Percentiles rank a stretch among this genome's conserved stretches.
Evolutionary conservation across 345 rosid genomes (phyloP).

Genomic region (Brassica napus): Da-Ae NC_063452.1:53774501-53775000

Average conservation of each 20-base stretch:
- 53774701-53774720: conserved; percentile 56
- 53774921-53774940: conserved; percentile 58
- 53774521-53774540: conserved; percentile 41
- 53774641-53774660: conserved; percentile 75
- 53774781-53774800: conserved; percentile 65
- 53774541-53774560: conserved; percentile 54
- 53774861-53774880: conserved; percentile 65
- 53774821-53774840: conserved; percentile 53
- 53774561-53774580: conserved; percentile 66
- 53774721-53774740: conserved; percentile 42
- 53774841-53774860: conserved; percentile 58
- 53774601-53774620: conserved; percentile 77
- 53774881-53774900: conserved; percentile 67
- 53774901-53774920: conserved; percentile 53
- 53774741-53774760: conserved; percentile 71
- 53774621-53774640: conserved; percentile 76
- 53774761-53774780: conserved; percentile 58
- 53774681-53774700: conserved; percentile 62
- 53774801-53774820: conserved; percentile 95
- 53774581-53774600: conserved; percentile 59
- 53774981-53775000: background rate
- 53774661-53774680: conserved; percentile 49
- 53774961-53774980: background rate
- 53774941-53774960: background rate
- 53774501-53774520: conserved; percentile 81